Evolutionary conservation across 768 basidiomycete genomes (phyloP).

Genomic region (Leccinellum rugosiceps): DNA sequence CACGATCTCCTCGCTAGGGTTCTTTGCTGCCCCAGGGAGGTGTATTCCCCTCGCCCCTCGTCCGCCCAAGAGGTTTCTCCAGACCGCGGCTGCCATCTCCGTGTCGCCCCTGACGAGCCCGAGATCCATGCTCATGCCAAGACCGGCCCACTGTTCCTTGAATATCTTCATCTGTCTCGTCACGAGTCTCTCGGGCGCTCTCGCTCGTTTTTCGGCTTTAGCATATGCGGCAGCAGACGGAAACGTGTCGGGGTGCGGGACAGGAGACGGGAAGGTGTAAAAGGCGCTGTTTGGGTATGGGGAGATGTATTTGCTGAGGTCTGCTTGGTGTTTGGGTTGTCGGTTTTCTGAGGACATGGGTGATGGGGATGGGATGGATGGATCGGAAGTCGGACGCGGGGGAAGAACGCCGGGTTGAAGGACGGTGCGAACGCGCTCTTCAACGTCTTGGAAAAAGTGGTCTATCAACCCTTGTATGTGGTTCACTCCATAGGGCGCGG

Average conservation of each 20-base stretch:
- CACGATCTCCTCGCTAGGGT: slow-evolving; percentile 1
- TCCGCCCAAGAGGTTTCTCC: slow-evolving; percentile 88
- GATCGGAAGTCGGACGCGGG: slow-evolving; percentile 19
- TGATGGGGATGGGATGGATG: slow-evolving; percentile 5
- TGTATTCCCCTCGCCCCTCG: slow-evolving; percentile 75
- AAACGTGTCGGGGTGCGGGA: slow-evolving; percentile 25
- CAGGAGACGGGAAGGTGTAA: slow-evolving; percentile 27
- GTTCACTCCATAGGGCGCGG: slow-evolving; percentile 55
- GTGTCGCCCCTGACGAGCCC: slow-evolving; percentile 72
- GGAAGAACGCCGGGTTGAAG: slow-evolving; percentile 53
- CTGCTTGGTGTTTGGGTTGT: slow-evolving; percentile 19
- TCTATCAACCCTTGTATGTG: slow-evolving; percentile 85
- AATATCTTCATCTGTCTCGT: slow-evolving; percentile 88
- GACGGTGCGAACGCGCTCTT: slow-evolving; percentile 81
- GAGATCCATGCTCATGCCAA: slow-evolving; percentile 76
- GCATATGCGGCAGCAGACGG: slow-evolving; percentile 26
- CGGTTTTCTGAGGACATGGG: background rate
- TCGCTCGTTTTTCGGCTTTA: slow-evolving; percentile 33
- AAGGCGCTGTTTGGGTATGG: slow-evolving; percentile 23
- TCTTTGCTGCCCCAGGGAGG: slow-evolving; percentile 19
- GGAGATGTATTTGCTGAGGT: slow-evolving; percentile 21
- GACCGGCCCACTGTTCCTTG: slow-evolving; percentile 87
- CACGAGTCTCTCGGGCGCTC: slow-evolving; percentile 76
- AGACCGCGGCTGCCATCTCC: slow-evolving; percentile 83
- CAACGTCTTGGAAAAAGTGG: slow-evolving; percentile 93